Percentiles rank a stretch among this genome's conserved stretches.
Evolutionary conservation across 805 yeast species (phyloP).

Genomic region (Ogataea naganishii): DNA sequence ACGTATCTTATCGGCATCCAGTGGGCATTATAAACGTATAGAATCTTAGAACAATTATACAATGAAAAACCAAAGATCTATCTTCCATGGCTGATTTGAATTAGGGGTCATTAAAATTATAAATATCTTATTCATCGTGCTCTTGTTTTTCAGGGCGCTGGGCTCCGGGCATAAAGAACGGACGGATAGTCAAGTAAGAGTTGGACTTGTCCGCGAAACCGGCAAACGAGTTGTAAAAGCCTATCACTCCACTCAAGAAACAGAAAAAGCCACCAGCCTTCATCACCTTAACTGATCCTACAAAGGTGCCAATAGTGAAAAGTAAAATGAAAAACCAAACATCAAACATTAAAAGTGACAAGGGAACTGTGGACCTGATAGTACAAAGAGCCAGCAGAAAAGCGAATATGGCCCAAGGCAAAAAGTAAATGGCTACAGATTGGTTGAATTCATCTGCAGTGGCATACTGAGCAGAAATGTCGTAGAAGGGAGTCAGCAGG

Average conservation of each 20-base stretch:
- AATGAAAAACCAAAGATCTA: no score
- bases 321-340: conserved; percentile 38
- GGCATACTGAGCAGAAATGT: conserved; percentile 29
- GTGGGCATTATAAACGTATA: no score
- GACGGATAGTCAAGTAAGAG: conserved; percentile 44
- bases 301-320: conserved; percentile 35
- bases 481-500: conserved; percentile 34
- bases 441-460: conserved; percentile 28
- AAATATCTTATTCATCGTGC: neutral
- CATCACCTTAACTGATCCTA: conserved; percentile 21
- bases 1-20: no score
- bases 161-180: conserved; percentile 40
- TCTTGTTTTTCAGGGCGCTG: conserved; percentile 6
- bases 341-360: conserved; percentile 29
- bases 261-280: conserved; percentile 44
- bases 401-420: conserved; percentile 46
- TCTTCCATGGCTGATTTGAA: no score
- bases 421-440: conserved; percentile 38
- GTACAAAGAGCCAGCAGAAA: conserved; percentile 37
- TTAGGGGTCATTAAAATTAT: no score
- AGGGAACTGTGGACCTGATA: conserved; percentile 37
- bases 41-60: no score
- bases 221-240: conserved; percentile 39
- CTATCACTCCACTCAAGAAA: conserved; percentile 31
- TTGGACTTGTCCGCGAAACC: conserved; percentile 44